Evolutionary conservation across 2,329 filamentous ascomycete species (phyloP), one percentile per base, ranked within the genome.

Genomic region (Stachybotrys chlorohalonatus): DNA sequence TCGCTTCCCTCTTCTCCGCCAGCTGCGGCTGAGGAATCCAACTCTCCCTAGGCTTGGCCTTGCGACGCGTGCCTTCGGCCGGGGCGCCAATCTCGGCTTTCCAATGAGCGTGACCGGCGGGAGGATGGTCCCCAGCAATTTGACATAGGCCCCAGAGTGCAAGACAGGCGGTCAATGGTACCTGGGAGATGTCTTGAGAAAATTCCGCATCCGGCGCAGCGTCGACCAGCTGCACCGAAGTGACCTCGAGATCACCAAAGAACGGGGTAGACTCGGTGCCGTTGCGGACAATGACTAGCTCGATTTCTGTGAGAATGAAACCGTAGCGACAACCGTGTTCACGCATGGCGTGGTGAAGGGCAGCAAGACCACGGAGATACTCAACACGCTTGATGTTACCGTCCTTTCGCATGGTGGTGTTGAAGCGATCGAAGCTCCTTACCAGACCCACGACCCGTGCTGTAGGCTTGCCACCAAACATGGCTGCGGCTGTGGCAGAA

Each of bases 221-320:
- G 49, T 71, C 66, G n/a, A 77, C 78, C 46, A 86, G 78, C 63
- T 81, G 82, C 17, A 86, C 78, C 48, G 76, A 79, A 16, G 77
- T 74, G 31, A 95, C 80, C 69, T 97, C 92, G 6, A 96, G 76
- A 70, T 86, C 90, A n/a, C 93, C 92, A 66, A 96, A 96, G 68
- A 90, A 85, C 0, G 92, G 92, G 1, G 84, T 84, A 47, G 78
- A 73, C 64, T 79, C 86, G 62, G 68, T 82, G 53, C 92, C 91
- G 60, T 88, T 89, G 64, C 92, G 89, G 1, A 96, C 90, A 62
- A 94, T 85, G 46, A 96, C 86, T 8, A 96, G 84, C 73, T 97
- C 93, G 63, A 96, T 96, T 73, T 96, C 93, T 1, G 90, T 96
- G 66, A 96, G 84, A 70, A 97, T 93, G 77, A 96, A 97, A 54